A percentile compares a stretch with the other conserved stretches of the same genome.
These are phyloP conservation scores for Trichomonascaceae sp. DNA, from an alignment of 1,139 yeast genomes.

Conservation along the genomic window DNA sequence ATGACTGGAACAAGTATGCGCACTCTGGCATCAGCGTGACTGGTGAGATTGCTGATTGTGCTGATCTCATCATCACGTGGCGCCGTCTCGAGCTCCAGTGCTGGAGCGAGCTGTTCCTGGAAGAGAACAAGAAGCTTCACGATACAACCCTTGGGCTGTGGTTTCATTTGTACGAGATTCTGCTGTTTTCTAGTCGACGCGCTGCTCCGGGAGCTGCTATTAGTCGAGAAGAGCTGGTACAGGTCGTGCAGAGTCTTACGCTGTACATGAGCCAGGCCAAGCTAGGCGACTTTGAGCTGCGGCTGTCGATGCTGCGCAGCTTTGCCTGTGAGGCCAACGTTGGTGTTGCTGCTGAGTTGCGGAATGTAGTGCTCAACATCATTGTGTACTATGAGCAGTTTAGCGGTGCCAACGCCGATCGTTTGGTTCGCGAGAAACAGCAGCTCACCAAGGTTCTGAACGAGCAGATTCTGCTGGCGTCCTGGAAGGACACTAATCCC, in stretches of 20 bases:
- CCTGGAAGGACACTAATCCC: slow-evolving; percentile 95
- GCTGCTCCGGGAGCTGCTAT: slow-evolving; percentile 15
- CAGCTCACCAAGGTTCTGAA: slow-evolving; percentile 62
- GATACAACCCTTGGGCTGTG: slow-evolving; percentile 45
- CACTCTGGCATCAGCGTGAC: slow-evolving; percentile 60
- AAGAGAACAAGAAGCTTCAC: slow-evolving; percentile 56
- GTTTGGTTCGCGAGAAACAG: slow-evolving; percentile 35
- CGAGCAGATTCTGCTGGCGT: slow-evolving; percentile 77
- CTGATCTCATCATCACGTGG: slow-evolving; percentile 74
- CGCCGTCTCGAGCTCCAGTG: slow-evolving; percentile 73
- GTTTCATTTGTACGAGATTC: slow-evolving; percentile 76
- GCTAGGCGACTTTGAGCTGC: slow-evolving; percentile 53
- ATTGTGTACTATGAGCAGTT: slow-evolving; percentile 59
- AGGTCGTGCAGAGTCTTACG: slow-evolving; percentile 40
- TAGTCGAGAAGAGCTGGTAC: slow-evolving; percentile 31
- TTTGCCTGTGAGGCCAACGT: slow-evolving; percentile 38
- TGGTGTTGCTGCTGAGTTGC: slow-evolving; percentile 9
- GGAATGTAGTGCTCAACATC: slow-evolving; percentile 45
- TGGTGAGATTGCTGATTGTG: slow-evolving; percentile 41
- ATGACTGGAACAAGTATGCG: slow-evolving; percentile 94
- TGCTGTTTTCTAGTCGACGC: slow-evolving; percentile 19
- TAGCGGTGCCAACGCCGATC: slow-evolving; percentile 32
- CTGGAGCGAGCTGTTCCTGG: slow-evolving; percentile 65
- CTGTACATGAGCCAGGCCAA: slow-evolving; percentile 64
- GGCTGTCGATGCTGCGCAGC: slow-evolving; percentile 49